Evolutionary conservation across 805 yeast species (phyloP), one percentile per base, ranked within the genome.

Genomic region (Myxozyma neglecta): DNA sequence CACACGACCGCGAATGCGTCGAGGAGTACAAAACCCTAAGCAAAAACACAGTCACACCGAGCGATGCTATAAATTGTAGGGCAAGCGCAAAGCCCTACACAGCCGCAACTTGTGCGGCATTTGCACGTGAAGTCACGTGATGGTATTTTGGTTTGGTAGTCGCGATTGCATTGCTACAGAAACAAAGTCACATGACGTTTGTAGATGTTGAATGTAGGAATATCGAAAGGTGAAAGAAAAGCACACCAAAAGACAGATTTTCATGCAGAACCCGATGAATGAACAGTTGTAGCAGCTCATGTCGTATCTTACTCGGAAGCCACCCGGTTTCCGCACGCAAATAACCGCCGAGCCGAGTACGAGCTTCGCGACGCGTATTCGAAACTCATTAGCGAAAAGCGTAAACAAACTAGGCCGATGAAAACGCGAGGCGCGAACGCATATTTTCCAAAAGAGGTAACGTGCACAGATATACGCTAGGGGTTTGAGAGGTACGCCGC

Each of bases 401-500:
- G 44, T 40, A 40, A 40, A 40, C 44, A 40, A 18, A n/a, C n/a
- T n/a, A 20, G 35, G 35, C 49, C 20, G 49, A 24, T 24, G 14
- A 45, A 35, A 24, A 45, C n/a, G 16, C 45, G 16, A 42, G 16
- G 13, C 40, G 40, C 45, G 45, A 7, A 20, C 46, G 46, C 20
- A n/a, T n/a, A n/a, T 6, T 42, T n/a, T 16, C 46, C 18, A 20
- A 42, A 24, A 24, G 29, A 5, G 29, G n/a, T 45, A 24, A n/a
- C 3, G 57, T 43, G 42, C 49, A 36, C 42, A 35, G 44, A 6
- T 6, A 6, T 54, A 37, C 57, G 57, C 57, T 34, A 3, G 39
- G 20, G 40, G 54, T 35, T 20, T 44, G 51, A 35, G 39, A 24
- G 9, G 10, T 57, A 39, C 60, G 57, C 57, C 24, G 34, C 59